Evolutionary conservation across 352 stramenopile genomes (phyloP), one percentile per base, ranked within the genome.

Genomic region (Pythium phragmitis): DNA sequence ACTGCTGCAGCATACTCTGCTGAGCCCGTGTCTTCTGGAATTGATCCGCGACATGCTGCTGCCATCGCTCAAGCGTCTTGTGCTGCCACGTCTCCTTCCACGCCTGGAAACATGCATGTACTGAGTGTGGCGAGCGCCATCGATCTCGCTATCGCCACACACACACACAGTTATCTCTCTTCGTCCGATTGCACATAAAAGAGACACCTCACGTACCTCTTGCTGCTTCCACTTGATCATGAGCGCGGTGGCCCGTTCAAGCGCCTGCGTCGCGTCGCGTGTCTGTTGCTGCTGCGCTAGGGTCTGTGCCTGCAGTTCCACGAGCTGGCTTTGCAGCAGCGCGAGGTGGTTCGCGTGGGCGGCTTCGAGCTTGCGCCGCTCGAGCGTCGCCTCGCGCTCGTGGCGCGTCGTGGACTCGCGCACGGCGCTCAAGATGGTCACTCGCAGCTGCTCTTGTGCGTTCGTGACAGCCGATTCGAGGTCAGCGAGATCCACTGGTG

Each of bases 321-420:
- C 69, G 23, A 88, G 68, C 37, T 74, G 72, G 53, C 39, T 75
- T 72, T 85, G 42, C 11, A 88, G 63, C 43, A 82, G 75, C 3
- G 75, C 63, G 53, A 84, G 42, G 12, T 74, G 73, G 50, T 75
- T 88, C 17, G 69, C 57, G 46, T 89, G 72, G 23, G 70, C 69
- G 7, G 75, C 76, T n/a, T 69, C 63, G n/a, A 77, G 52, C 54
- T 88, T 84, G 61, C 74, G 75, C 11, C 75, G 71, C 60, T 82
- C 71, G 41, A 87, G 55, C 37, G 59, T 56, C 26, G 65, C 60
- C 16, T 67, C 69, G 16, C 64, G 57, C 17, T 53, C 50, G 14
- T 48, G 30, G 1, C 26, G 30, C 8, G 48, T 17, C 7, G 50
- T 62, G 26, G 57, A 47, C 19, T 60, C 63, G 7, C 43, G 37